These are phyloP conservation scores for Beta macrorhiza DNA, from an alignment of 179 eudicot species.

Conservation along the genomic window DNA sequence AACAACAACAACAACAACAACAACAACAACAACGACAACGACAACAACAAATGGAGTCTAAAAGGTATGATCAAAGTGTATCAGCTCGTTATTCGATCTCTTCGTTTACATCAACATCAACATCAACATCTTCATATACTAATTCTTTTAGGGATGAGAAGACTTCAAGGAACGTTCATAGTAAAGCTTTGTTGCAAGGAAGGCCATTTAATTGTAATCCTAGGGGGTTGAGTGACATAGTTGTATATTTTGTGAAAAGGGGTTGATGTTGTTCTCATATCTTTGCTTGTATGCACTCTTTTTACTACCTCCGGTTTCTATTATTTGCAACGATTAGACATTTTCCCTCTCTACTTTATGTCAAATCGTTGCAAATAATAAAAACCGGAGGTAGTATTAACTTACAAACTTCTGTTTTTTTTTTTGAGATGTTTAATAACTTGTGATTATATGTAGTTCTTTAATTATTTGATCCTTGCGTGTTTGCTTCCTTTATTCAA, in stretches of 20 bases:
- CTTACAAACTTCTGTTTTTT: neutral
- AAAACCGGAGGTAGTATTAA: too few species aligned
- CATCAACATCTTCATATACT: slow-evolving; percentile 20
- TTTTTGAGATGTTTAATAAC: neutral
- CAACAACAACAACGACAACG: neutral
- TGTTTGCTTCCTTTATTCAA: too few species aligned
- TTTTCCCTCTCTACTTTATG: too few species aligned
- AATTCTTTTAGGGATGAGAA: slow-evolving; percentile 22
- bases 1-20: neutral
- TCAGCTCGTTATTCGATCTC: slow-evolving; percentile 27
- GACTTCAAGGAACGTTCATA: slow-evolving; percentile 16
- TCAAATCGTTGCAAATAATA: too few species aligned
- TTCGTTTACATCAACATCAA: slow-evolving; percentile 24
- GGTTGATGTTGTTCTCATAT: neutral
- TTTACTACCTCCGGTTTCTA: too few species aligned
- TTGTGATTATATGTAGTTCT: neutral
- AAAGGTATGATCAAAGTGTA: slow-evolving; percentile 19
- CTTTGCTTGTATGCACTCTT: neutral
- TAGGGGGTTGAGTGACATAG: slow-evolving; percentile 23
- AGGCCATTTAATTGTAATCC: slow-evolving; percentile 29
- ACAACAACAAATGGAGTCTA: neutral
- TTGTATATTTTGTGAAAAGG: slow-evolving; percentile 24
- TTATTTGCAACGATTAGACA: too few species aligned
- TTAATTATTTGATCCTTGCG: neutral
- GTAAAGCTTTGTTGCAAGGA: slow-evolving; percentile 25